Evolutionary conservation across 345 rosid genomes (phyloP), one percentile per base, ranked within the genome.

Genomic region (Moricandia arvensis): DNA sequence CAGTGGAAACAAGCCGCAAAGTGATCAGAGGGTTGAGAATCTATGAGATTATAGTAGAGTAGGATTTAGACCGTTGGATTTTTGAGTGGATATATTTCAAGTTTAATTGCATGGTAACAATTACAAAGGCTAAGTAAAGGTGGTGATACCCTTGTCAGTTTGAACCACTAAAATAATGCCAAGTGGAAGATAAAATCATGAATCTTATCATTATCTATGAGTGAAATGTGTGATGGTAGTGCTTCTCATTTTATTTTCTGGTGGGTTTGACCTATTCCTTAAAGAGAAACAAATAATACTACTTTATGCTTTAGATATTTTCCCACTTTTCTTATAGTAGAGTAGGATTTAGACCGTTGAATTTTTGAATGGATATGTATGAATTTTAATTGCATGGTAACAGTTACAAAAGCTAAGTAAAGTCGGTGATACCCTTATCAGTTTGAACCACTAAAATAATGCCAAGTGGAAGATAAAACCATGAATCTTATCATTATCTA

Each of bases 11-110:
- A 41, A 61, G 66, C 45, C 1, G 3, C 58, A 24, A 53, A 30
- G 59, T 10, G 33, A 86, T 85, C 86, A 34, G 4, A 80, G 2
- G 87, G 82, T 58, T 27, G 8, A 24, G 30, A 74, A 70, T 43
- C 63, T 38, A 45, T 35, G 64, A 68, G 57, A 26, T 17, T 63
- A 54, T 27, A 66, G 26, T 74, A 18, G 43, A 15, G 12, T 43
- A 16, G 13, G 64, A 66, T 75, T 24, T 59, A 53, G 63, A 33
- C 69, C 88, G 83, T 83, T 61, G 66, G 87, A 81, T 79, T 68
- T 4, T 27, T 37, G 58, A 78, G 58, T 78, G 73, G 81, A 72
- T 77, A 72, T 49, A 72, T 47, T 33, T 60, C 34, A 37, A 41
- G 63, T 47, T 71, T 21, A 15, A 17, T 78, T 60, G 47, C 75